Evolutionary conservation across 2,329 filamentous ascomycete species (phyloP).

Genomic region (Fusarium transvaalense): DNA sequence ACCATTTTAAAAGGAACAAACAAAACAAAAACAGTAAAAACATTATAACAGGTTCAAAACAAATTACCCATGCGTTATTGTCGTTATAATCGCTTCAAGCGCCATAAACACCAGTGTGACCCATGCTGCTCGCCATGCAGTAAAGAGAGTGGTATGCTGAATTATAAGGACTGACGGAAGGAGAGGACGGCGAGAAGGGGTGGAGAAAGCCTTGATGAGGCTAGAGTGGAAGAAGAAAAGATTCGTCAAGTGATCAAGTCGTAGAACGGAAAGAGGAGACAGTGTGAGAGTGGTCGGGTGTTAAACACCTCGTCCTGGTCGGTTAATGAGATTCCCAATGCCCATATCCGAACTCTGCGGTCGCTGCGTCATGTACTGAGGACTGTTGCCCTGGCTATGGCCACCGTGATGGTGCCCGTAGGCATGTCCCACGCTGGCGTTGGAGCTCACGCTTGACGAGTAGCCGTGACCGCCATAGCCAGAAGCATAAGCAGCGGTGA

Average conservation of each 20-base stretch:
- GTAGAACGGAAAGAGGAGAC: neutral
- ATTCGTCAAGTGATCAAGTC: neutral
- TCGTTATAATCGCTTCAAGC: constrained; percentile 39
- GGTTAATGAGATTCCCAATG: constrained; percentile 70
- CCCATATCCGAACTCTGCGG: constrained; percentile 71
- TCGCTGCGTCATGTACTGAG: constrained; percentile 61
- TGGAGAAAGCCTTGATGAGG: constrained; percentile 5
- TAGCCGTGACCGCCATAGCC: constrained; percentile 58
- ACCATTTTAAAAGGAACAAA: constrained; percentile 35
- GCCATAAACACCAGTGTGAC: constrained; percentile 34
- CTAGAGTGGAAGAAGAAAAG: neutral
- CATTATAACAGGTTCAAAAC: constrained; percentile 37
- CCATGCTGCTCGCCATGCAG: constrained; percentile 43
- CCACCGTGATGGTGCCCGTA: constrained; percentile 48
- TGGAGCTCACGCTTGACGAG: constrained; percentile 67
- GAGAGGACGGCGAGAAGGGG: constrained; percentile 40
- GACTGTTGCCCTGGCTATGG: constrained; percentile 57
- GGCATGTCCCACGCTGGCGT: constrained; percentile 54
- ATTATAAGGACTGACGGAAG: constrained; percentile 33
- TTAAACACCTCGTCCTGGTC: constrained; percentile 53
- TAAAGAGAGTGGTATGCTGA: constrained; percentile 29
- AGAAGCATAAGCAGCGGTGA: constrained; percentile 39
- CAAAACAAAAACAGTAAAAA: constrained; percentile 19
- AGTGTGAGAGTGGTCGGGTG: neutral
- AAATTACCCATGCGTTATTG: constrained; percentile 34